Evolutionary conservation across 371 early-diverging fungal genomes (phyloP).

Genomic region (Rhizomucor miehei): DNA sequence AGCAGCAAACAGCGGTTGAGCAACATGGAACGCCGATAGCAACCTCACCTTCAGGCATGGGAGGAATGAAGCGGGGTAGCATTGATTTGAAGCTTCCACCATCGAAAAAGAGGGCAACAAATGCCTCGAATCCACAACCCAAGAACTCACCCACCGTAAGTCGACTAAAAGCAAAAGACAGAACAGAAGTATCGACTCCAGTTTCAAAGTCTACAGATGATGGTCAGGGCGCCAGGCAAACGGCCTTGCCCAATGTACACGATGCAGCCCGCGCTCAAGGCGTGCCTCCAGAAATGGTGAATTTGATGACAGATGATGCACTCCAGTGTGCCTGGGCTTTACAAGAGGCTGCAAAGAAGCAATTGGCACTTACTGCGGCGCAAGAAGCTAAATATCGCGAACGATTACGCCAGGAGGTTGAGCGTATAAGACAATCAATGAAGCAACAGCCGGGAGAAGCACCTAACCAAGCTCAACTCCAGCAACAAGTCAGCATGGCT

Average conservation of each 20-base stretch:
- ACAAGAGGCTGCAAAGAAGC: conserved; percentile 29
- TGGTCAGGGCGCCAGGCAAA: too few relatives aligned
- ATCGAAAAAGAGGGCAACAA: conserved; percentile 21
- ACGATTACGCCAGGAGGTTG: conserved; percentile 4
- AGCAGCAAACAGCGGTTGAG: conserved; percentile 5
- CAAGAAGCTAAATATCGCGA: conserved; percentile 28
- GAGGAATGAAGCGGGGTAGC: conserved; percentile 33
- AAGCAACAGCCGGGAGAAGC: not conserved
- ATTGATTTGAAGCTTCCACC: conserved; percentile 45
- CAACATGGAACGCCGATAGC: conserved; percentile 4
- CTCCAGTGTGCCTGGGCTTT: conserved; percentile 31
- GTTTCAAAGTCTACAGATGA: too few relatives aligned
- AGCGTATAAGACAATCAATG: not conserved
- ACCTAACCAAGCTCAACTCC: not conserved
- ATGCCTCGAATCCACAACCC: conserved; percentile 4
- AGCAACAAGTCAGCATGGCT: too few relatives aligned
- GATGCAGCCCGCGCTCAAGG: conserved; percentile 32
- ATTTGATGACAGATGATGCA: conserved; percentile 28
- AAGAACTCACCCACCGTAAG: conserved; percentile 2
- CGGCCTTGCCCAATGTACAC: conserved; percentile 7
- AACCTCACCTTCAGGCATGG: not conserved
- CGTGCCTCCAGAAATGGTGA: conserved; percentile 32
- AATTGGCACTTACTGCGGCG: conserved; percentile 13
- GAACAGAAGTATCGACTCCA: not conserved
- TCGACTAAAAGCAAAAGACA: conserved; percentile 3